Base-by-base conservation (phyloP, 352 stramenopile genomes). In the Phytophthora pini region DNA sequence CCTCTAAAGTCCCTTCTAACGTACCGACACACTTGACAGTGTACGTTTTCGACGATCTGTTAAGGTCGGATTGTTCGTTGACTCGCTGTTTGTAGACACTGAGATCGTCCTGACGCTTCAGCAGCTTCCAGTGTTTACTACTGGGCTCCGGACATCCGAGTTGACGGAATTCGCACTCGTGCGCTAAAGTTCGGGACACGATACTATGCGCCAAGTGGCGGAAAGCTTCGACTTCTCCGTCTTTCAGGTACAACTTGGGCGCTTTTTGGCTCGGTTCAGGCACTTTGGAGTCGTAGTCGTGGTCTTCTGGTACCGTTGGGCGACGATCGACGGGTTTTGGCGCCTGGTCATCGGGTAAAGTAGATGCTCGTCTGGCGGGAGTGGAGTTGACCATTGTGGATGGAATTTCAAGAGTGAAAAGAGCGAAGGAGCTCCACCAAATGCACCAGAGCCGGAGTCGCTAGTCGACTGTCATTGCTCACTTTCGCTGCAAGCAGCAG, bases 1-100 rank as follows among this genome's bases (percentile, higher is more conserved):
- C 81, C 24, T 88, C 79, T 5, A 90, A 50, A 2, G 66, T 70
- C 10, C 81, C 79, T 50, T 82, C 72, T 36, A 90, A 43, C 2
- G 67, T 70, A 5, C 79, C 79, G 4, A 86, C 57, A 24, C 74
- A 76, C 12, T 81, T 71, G 56, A 89, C 75, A 0, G 44, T 77
- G 24, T 72, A 73, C 34, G 56, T 55, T 13, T 64, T 71, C 13
- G 55, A 50, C n/a, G 50, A 31, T 31, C 45, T 32, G 17, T 10
- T 34, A 1, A 5, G 9, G 7, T 48, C 32, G 13, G 48, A 32
- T 17, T 36, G 27, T 8, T 20, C 31, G 32, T 15, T 38, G 13
- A 3, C 36, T 34, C 61, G 50, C 11, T 55, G 45, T 41, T 71
- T 72, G 58, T 69, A 76, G 47, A 76, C 54, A 10, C 52, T 69